Evolutionary conservation across 164 flowering plant species (phyloP).

Genomic region (Tinospora cordifolia): DNA sequence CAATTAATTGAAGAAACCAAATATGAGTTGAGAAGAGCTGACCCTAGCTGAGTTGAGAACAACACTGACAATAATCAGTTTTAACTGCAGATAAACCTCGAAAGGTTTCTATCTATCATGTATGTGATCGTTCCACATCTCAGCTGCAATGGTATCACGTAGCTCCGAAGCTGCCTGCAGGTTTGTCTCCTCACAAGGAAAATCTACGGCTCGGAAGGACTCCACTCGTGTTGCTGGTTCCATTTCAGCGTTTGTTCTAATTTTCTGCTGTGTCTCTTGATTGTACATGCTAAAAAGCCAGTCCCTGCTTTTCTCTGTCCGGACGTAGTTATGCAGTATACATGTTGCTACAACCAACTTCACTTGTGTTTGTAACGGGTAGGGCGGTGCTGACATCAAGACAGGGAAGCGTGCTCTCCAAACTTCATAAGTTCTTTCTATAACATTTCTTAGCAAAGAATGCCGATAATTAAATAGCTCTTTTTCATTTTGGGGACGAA

Average conservation of each 20-base stretch:
- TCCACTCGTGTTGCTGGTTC: constrained; percentile 25
- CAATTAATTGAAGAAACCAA: too few relatives aligned
- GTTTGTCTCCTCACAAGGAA: constrained; percentile 25
- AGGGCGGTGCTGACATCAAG: constrained; percentile 44
- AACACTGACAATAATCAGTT: too few relatives aligned
- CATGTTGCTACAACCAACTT: constrained; percentile 56
- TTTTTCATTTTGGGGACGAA: constrained; percentile 38
- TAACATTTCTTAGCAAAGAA: constrained; percentile 26
- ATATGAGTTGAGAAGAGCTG: too few relatives aligned
- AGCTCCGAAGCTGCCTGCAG: constrained; percentile 28
- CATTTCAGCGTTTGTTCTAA: constrained; percentile 12
- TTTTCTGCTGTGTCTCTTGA: constrained; percentile 12
- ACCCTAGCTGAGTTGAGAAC: too few relatives aligned
- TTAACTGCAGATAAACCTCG: too few relatives aligned
- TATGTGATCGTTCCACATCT: constrained; percentile 46
- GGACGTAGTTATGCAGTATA: constrained; percentile 54
- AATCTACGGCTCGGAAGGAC: constrained; percentile 15
- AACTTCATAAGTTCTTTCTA: constrained; percentile 34
- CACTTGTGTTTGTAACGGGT: constrained; percentile 61
- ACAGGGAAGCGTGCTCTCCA: constrained; percentile 55
- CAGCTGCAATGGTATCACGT: constrained; percentile 40
- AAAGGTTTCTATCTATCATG: too few relatives aligned
- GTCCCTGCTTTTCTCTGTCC: constrained; percentile 42
- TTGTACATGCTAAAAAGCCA: constrained; percentile 38
- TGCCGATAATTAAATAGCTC: constrained; percentile 57